A percentile compares a stretch with the other conserved stretches of the same genome.
Conservation (phyloP, 495 filamentous ascomycete genomes). For the Trypethelium eluteriae region DNA sequence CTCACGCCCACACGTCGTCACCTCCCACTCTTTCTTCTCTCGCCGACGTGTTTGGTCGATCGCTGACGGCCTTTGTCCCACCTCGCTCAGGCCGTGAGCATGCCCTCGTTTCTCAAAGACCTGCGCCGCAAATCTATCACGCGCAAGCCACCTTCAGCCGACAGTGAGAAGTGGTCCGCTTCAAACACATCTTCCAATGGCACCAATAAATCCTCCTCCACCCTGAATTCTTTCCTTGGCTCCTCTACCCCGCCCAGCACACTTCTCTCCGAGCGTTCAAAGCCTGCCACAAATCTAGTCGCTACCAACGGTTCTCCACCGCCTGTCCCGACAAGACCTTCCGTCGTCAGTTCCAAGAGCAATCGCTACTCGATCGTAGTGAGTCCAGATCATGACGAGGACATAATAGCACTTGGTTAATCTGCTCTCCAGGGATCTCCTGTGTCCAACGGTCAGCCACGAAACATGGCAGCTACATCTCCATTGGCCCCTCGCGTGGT, state of each 20-base stretch:
- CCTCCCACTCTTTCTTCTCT: background rate
- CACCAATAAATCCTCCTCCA: conserved; percentile 52
- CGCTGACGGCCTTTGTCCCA: conserved; percentile 7
- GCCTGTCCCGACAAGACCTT: conserved; percentile 25
- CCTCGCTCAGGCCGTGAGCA: conserved; percentile 14
- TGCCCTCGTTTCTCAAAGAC: conserved; percentile 64
- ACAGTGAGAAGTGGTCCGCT: conserved; percentile 37
- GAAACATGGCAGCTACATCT: conserved; percentile 50
- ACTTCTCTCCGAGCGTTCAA: conserved; percentile 48
- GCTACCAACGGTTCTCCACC: conserved; percentile 45
- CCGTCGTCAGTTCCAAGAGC: conserved; percentile 28
- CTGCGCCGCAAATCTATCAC: conserved; percentile 54
- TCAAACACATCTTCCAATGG: conserved; percentile 38
- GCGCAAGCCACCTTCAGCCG: conserved; percentile 56
- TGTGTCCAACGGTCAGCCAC: conserved; percentile 43
- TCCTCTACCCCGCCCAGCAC: conserved; percentile 54
- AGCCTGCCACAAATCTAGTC: conserved; percentile 46
- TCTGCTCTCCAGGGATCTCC: conserved; percentile 47
- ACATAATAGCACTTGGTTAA: conserved; percentile 30
- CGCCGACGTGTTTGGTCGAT: background rate
- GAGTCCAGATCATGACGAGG: conserved; percentile 11
- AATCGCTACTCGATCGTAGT: conserved; percentile 39
- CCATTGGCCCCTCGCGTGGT: conserved; percentile 69
- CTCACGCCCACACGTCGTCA: background rate
- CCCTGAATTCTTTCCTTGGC: conserved; percentile 51